phyloP scores from a whole-genome alignment of 345 rosid species.

The Euphorbia pulcherrima region DNA sequence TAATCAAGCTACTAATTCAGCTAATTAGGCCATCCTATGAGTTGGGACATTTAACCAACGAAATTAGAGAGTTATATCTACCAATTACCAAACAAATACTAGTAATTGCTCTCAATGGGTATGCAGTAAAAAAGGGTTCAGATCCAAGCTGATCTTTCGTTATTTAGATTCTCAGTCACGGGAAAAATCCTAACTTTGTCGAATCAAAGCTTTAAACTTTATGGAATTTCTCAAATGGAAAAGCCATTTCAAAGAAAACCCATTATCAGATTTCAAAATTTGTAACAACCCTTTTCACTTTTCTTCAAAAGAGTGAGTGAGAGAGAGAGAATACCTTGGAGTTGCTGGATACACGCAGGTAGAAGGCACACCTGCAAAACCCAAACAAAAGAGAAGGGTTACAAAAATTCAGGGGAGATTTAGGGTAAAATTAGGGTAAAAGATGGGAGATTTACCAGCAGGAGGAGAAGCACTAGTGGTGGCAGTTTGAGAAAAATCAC shows the following conservation, averaged over 20 bases:
- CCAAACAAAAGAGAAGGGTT: not conserved
- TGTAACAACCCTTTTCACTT: not conserved
- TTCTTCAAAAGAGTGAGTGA: not conserved
- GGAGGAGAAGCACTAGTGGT: slow-evolving; percentile 19
- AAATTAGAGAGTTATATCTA: not conserved
- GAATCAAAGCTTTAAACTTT: not conserved
- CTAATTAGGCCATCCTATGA: slow-evolving; percentile 5
- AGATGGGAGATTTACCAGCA: slow-evolving; percentile 4
- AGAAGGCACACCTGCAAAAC: slow-evolving; percentile 16
- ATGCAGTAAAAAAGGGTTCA: not conserved
- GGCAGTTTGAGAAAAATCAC: slow-evolving; percentile 77
- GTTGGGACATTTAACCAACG: not conserved
- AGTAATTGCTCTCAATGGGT: not conserved
- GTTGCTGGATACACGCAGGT: slow-evolving; percentile 16
- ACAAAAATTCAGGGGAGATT: not conserved
- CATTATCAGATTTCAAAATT: not conserved
- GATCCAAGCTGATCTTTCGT: slow-evolving; percentile 2
- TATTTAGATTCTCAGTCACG: not conserved
- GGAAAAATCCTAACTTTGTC: not conserved
- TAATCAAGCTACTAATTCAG: not conserved
- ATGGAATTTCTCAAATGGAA: not conserved
- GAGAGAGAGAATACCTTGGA: slow-evolving; percentile 12
- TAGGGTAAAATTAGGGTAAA: not conserved
- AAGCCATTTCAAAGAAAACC: not conserved
- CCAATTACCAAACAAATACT: not conserved